Conservation (phyloP, 768 basidiomycete genomes). For the Fibroporia radiculosa region DNA sequence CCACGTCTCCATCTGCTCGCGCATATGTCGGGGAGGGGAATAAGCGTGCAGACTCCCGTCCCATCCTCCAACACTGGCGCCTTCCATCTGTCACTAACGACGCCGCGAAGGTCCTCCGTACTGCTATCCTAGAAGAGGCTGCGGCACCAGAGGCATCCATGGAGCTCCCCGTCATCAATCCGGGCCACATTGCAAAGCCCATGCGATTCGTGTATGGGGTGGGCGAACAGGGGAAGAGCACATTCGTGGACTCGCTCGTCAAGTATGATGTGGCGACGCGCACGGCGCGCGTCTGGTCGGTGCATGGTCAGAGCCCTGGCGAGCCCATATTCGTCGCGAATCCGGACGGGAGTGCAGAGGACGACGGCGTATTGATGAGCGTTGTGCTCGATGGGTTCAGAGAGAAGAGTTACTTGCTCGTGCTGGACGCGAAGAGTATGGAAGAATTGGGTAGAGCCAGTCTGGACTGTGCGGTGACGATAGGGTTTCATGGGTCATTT, state of each 20-base stretch:
- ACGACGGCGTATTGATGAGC: constrained; percentile 30
- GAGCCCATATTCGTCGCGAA: constrained; percentile 30
- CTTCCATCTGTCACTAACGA: constrained; percentile 23
- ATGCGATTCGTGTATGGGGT: constrained; percentile 14
- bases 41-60: constrained; percentile 16
- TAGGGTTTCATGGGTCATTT: constrained; percentile 36
- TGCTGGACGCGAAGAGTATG: constrained; percentile 29
- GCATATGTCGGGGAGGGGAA: too few species aligned
- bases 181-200: constrained; percentile 22
- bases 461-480: constrained; percentile 23
- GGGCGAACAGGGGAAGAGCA: constrained; percentile 5
- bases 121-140: constrained; percentile 16
- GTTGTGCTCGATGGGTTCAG: constrained; percentile 28
- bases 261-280: constrained; percentile 26
- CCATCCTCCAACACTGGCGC: constrained; percentile 20
- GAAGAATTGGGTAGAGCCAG: constrained; percentile 29
- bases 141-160: constrained; percentile 3
- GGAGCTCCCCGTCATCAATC: constrained; percentile 30
- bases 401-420: constrained; percentile 27
- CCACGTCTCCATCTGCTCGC: too few species aligned
- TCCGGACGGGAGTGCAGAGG: constrained; percentile 23
- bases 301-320: constrained; percentile 24
- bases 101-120: constrained; percentile 10
- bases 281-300: constrained; percentile 21
- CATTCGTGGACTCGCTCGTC: constrained; percentile 27